A percentile compares a stretch with the other conserved stretches of the same genome.
Evolutionary conservation across 306 rosid genomes (phyloP).

Genomic region (apple (Malus domestica)): DNA sequence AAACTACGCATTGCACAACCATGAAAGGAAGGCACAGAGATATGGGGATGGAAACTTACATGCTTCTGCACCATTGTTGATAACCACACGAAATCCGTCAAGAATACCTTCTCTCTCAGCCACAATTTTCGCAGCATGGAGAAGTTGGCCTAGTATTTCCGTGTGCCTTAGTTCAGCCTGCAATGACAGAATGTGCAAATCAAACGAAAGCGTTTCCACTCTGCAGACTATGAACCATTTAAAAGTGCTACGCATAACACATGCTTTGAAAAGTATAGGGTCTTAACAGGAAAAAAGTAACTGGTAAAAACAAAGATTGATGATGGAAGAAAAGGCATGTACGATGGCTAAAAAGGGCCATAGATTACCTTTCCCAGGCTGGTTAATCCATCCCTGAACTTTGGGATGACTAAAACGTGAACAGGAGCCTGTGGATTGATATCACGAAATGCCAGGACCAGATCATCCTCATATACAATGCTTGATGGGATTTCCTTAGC

Average conservation of each 20-base stretch:
- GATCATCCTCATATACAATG: constrained; percentile 68
- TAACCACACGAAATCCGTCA: constrained; percentile 81
- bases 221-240: background rate
- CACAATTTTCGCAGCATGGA: constrained; percentile 68
- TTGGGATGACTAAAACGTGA: constrained; percentile 81
- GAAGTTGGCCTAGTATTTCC: constrained; percentile 73
- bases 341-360: background rate
- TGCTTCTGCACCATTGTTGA: constrained; percentile 69
- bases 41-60: constrained; percentile 37
- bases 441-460: constrained; percentile 79
- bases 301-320: background rate
- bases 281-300: no score
- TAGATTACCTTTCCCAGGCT: constrained; percentile 57
- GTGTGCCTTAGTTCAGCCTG: constrained; percentile 70
- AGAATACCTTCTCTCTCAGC: constrained; percentile 73
- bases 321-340: background rate
- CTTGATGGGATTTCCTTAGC: constrained; percentile 84
- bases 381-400: constrained; percentile 79
- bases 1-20: background rate
- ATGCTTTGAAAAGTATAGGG: no score
- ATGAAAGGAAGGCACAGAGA: background rate
- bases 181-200: background rate
- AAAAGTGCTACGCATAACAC: no score
- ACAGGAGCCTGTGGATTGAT: constrained; percentile 83
- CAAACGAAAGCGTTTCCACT: background rate